Evolutionary conservation across 306 rosid species (phyloP), one percentile per base, ranked within the genome.

Genomic region (Cercis canadensis): DNA sequence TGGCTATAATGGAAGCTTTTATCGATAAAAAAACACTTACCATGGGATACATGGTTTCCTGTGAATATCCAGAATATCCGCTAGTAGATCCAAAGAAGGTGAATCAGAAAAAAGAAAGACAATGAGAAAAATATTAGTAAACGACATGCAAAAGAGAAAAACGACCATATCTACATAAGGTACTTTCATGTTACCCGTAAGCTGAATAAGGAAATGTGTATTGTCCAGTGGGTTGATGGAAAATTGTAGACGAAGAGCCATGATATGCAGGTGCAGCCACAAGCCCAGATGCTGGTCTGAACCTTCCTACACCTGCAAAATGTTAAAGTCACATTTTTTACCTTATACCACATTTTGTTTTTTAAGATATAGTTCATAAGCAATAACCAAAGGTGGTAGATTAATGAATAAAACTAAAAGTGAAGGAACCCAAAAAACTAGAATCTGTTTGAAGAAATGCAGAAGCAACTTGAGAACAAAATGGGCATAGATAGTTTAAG

Each of bases 51-150:
- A 87, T 65, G 17, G 82, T 74, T 67, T 93, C 98, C 53, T 85
- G 96, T 65, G 90, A 77, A 78, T 93, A 93, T 73, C 97, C 97
- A 72, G 90, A 72, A 77, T 85, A 93, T 72, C 94, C 90, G 88
- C 53, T 32, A 59, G 61, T 58, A 47, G 11, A 58, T 40, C 67
- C 29, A 57, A 60, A 47, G 44, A 76, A 65, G 18, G 40, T 61
- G n/a, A 36, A 50, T 59, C 6, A 64, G 45, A 37, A 16, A 78
- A 24, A 62, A 46, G 45, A 21, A 24, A 14, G 7, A 33, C 46
- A 41, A 7, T n/a, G 45, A 65, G 40, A 10, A 37, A 31, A 41
- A 21, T n/a, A 59, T 5, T 0, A 52, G 57, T 3, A 56, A 62
- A 45, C 15, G 31, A 60, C 46, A 66, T 19, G 68, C 43, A 37